Conservation (phyloP, 2,329 filamentous ascomycete genomes). For the Alternaria arbusti region DNA sequence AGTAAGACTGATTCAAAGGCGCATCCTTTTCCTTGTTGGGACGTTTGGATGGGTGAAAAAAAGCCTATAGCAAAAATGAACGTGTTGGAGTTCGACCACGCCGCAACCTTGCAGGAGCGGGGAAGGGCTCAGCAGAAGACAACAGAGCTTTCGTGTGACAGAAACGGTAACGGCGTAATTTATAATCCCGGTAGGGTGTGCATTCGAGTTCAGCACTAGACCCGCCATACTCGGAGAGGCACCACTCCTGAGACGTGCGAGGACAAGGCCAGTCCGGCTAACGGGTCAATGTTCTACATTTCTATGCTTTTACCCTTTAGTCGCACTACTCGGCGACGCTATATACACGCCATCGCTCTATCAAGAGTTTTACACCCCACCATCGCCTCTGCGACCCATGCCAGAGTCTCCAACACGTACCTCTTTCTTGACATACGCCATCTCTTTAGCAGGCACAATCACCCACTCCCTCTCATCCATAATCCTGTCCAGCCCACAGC, state of each 20-base stretch:
- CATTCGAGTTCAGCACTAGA: too few species aligned
- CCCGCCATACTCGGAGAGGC: neutral
- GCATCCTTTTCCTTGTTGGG: too few species aligned
- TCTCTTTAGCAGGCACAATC: constrained; percentile 11
- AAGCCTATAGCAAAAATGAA: too few species aligned
- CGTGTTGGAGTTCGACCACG: neutral
- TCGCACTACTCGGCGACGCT: neutral
- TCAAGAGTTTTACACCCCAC: neutral
- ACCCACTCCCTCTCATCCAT: constrained; percentile 23
- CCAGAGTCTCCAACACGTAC: neutral
- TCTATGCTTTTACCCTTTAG: neutral
- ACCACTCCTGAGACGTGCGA: neutral
- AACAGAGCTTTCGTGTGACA: too few species aligned
- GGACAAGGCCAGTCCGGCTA: neutral
- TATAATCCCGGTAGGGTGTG: too few species aligned
- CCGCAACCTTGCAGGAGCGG: neutral
- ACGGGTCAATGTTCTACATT: neutral
- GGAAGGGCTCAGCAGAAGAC: neutral
- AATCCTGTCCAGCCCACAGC: constrained; percentile 33
- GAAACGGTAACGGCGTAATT: too few species aligned
- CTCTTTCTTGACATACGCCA: constrained; percentile 13
- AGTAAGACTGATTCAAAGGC: too few species aligned
- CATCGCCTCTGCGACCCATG: constrained; percentile 3
- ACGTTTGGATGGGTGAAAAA: too few species aligned
- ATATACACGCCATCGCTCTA: neutral